These are phyloP conservation scores for Biscogniauxia marginata DNA, from an alignment of 2,329 filamentous ascomycete genomes.

Conservation along the genomic window DNA sequence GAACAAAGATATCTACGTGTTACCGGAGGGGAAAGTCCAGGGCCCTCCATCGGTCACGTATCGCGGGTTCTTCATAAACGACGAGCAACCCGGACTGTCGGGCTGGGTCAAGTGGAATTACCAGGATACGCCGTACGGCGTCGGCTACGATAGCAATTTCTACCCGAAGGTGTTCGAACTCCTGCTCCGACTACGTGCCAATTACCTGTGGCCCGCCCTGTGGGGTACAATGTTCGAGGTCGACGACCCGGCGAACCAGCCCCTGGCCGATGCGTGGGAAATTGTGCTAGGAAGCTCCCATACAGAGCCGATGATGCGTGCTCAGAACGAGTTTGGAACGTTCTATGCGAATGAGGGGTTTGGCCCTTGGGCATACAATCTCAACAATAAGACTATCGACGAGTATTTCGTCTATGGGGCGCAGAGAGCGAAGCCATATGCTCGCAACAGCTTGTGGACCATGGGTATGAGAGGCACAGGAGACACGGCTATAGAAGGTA, in stretches of 20 bases:
- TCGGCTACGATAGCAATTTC: constrained; percentile 58
- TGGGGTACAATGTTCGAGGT: constrained; percentile 73
- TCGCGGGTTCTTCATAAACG: constrained; percentile 69
- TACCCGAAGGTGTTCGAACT: constrained; percentile 71
- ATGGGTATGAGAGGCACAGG: constrained; percentile 69
- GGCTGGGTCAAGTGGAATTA: constrained; percentile 57
- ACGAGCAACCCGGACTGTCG: constrained; percentile 66
- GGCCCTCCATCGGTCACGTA: constrained; percentile 64
- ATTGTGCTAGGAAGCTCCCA: constrained; percentile 73
- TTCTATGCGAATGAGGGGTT: constrained; percentile 43
- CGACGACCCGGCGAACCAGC: constrained; percentile 67
- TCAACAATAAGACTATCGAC: constrained; percentile 67
- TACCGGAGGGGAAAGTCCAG: constrained; percentile 54
- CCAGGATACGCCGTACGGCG: constrained; percentile 43
- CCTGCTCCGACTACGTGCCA: constrained; percentile 65
- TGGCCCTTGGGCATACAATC: constrained; percentile 67
- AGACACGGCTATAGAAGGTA: constrained; percentile 58
- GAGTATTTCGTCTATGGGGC: constrained; percentile 69
- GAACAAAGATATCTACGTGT: constrained; percentile 53
- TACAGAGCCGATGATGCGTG: constrained; percentile 68
- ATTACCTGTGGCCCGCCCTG: constrained; percentile 72
- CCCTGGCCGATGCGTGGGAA: constrained; percentile 69
- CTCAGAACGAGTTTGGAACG: constrained; percentile 54
- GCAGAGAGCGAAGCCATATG: constrained; percentile 62
- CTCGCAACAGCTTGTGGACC: constrained; percentile 63